Percentiles rank a stretch among this genome's conserved stretches.
Evolutionary conservation across 148 eudicot species (phyloP).

Genomic region (Rhododendron mucronatum): DNA sequence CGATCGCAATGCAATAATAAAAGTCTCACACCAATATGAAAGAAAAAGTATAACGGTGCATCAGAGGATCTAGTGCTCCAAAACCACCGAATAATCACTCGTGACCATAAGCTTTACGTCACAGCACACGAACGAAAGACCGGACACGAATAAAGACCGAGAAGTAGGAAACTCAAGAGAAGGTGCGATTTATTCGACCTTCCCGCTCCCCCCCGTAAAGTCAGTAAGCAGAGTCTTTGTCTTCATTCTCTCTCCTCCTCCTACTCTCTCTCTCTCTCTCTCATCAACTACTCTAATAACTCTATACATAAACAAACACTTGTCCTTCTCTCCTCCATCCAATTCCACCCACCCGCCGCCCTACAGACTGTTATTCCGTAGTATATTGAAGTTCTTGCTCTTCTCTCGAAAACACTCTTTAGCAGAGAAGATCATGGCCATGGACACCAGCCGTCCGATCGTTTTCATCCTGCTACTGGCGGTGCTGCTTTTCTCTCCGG

Average conservation of each 20-base stretch:
- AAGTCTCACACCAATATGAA: no score
- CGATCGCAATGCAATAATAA: no score
- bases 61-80: not conserved
- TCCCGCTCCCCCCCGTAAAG: not conserved
- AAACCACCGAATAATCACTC: not conserved
- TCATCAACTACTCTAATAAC: no score
- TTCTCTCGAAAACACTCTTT: not conserved
- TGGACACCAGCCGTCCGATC: not conserved
- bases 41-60: no score
- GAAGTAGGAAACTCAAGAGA: not conserved
- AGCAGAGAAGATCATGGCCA: not conserved
- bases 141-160: not conserved
- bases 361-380: not conserved
- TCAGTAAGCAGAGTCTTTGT: constrained; percentile 2
- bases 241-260: not conserved
- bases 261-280: not conserved
- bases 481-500: constrained; percentile 4
- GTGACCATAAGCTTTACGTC: not conserved
- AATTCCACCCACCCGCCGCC: not conserved
- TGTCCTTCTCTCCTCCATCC: not conserved
- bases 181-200: not conserved
- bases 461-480: not conserved
- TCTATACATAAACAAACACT: not conserved
- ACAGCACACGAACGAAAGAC: not conserved
- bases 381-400: not conserved